phyloP scores from a whole-genome alignment of 1,284 basidiomycete species.

The Puccinia novopanici region DNA sequence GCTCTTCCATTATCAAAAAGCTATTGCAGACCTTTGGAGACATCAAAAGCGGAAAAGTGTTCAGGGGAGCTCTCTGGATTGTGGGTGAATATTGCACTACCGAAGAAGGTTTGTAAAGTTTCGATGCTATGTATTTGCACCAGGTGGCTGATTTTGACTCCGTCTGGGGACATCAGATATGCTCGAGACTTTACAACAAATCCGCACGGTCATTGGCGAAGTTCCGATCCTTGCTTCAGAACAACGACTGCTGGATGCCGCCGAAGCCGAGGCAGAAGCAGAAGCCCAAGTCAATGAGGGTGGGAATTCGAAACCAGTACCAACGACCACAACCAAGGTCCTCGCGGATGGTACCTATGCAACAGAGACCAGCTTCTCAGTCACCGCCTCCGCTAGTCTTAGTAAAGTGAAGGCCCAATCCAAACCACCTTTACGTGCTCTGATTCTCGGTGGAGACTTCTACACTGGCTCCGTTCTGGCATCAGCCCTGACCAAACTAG shows the following conservation, averaged over 20 bases:
- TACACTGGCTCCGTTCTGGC: slow-evolving; percentile 91
- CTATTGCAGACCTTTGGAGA: slow-evolving; percentile 79
- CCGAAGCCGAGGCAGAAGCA: slow-evolving; percentile 65
- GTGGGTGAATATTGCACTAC: slow-evolving; percentile 87
- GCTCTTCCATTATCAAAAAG: slow-evolving; percentile 80
- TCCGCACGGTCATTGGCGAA: slow-evolving; percentile 87
- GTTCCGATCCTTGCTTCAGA: slow-evolving; percentile 92
- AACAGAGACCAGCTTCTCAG: slow-evolving; percentile 86
- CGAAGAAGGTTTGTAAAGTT: slow-evolving; percentile 29
- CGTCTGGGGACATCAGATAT: slow-evolving; percentile 65
- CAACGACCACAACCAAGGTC: slow-evolving; percentile 66
- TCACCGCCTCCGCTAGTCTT: slow-evolving; percentile 69
- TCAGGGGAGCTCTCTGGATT: slow-evolving; percentile 95
- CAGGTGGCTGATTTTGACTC: not conserved
- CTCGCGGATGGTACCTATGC: slow-evolving; percentile 97
- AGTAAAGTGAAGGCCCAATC: slow-evolving; percentile 80
- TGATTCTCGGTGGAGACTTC: slow-evolving; percentile 93
- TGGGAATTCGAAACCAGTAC: slow-evolving; percentile 54
- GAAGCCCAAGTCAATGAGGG: slow-evolving; percentile 55
- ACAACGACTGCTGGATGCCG: slow-evolving; percentile 72
- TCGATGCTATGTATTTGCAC: not conserved
- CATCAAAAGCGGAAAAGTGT: slow-evolving; percentile 97
- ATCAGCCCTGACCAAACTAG: slow-evolving; percentile 85
- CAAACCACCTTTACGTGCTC: slow-evolving; percentile 85
- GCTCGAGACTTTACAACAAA: slow-evolving; percentile 73